Conservation (phyloP, 768 basidiomycete species). For the Ephemerocybe angulata region DNA sequence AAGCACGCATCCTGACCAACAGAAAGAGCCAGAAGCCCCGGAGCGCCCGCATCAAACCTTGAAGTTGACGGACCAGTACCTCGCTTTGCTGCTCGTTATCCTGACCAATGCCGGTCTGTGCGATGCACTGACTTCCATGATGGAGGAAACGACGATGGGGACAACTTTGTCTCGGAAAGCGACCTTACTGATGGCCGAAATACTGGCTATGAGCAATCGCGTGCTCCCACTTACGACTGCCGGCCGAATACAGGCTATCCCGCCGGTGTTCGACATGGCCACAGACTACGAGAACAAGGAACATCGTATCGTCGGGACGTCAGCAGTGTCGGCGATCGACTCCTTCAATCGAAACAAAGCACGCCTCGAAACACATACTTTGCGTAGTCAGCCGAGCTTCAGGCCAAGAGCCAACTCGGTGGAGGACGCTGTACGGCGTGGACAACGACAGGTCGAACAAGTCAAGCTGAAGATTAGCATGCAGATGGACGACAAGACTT, state of each 20-base stretch:
- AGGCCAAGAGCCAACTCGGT: conserved; percentile 79
- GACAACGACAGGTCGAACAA: conserved; percentile 88
- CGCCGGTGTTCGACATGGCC: conserved; percentile 81
- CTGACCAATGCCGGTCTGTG: conserved; percentile 85
- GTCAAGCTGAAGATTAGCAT: conserved; percentile 85
- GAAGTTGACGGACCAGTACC: conserved; percentile 90
- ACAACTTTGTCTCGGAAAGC: conserved; percentile 83
- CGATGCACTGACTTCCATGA: conserved; percentile 82
- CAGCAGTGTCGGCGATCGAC: conserved; percentile 84
- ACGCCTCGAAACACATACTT: conserved; percentile 54
- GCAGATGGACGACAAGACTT: conserved; percentile 94
- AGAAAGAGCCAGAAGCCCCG: conserved; percentile 28
- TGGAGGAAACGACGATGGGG: conserved; percentile 74
- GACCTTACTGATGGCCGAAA: conserved; percentile 85
- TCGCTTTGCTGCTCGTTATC: conserved; percentile 78
- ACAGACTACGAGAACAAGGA: conserved; percentile 75
- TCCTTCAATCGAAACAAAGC: conserved; percentile 89
- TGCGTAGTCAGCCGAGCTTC: conserved; percentile 46
- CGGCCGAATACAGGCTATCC: conserved; percentile 82
- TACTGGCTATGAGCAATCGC: conserved; percentile 83
- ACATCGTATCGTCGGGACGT: conserved; percentile 77
- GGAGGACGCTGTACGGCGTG: conserved; percentile 82
- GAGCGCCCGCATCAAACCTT: conserved; percentile 56
- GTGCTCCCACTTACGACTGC: conserved; percentile 81
- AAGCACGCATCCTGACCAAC: conserved; percentile 27